Percentiles rank a stretch among this genome's conserved stretches.
These are phyloP conservation scores for Penicillium crystallinum DNA, from an alignment of 495 filamentous ascomycete genomes.

Conservation along the genomic window DNA sequence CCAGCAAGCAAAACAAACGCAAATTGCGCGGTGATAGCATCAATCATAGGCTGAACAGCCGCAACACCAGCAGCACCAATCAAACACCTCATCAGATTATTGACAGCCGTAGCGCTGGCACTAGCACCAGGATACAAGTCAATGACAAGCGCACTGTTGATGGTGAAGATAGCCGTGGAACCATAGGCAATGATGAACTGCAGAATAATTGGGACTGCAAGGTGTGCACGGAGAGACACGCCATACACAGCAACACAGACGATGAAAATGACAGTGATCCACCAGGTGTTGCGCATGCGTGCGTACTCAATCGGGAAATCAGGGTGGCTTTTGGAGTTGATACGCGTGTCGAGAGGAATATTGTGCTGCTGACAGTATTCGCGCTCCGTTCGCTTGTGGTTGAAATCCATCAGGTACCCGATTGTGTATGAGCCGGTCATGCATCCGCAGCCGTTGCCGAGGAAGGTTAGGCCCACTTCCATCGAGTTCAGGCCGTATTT, in stretches of 20 bases:
- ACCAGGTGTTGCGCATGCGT: conserved; percentile 43
- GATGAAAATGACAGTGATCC: conserved; percentile 35
- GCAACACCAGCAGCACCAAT: conserved; percentile 63
- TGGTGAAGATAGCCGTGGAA: conserved; percentile 46
- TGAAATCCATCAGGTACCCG: conserved; percentile 39
- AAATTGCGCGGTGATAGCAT: conserved; percentile 53
- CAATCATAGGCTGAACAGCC: conserved; percentile 57
- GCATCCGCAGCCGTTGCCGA: conserved; percentile 40
- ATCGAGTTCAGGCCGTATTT: conserved; percentile 30
- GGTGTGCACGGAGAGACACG: conserved; percentile 25
- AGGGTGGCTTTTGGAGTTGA: conserved; percentile 37
- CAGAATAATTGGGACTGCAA: conserved; percentile 52
- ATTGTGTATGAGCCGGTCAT: conserved; percentile 34
- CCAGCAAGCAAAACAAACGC: conserved; percentile 57
- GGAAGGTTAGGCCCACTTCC: conserved; percentile 38
- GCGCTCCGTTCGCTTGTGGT: conserved; percentile 32
- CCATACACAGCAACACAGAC: conserved; percentile 28
- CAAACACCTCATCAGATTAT: conserved; percentile 64
- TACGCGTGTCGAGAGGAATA: conserved; percentile 35
- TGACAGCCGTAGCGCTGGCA: conserved; percentile 63
- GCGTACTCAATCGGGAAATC: conserved; percentile 49
- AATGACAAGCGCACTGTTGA: conserved; percentile 56
- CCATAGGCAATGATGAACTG: conserved; percentile 48
- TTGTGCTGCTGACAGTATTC: conserved; percentile 36
- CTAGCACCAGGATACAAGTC: conserved; percentile 60